These are phyloP conservation scores for Alectoria sarmentosa DNA, from an alignment of 495 filamentous ascomycete genomes.

Conservation along the genomic window DNA sequence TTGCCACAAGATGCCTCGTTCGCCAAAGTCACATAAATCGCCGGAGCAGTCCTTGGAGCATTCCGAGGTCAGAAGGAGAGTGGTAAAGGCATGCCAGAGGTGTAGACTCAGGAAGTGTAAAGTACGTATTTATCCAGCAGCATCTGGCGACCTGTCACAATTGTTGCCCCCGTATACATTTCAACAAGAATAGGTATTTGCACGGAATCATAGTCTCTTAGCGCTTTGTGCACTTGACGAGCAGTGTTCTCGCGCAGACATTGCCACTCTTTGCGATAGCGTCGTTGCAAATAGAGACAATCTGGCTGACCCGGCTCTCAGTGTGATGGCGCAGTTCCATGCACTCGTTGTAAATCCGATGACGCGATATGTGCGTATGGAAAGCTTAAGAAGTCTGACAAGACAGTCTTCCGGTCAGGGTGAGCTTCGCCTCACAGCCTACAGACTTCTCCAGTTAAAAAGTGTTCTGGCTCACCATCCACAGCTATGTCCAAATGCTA, in stretches of 20 bases:
- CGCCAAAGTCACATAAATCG: conserved; percentile 1
- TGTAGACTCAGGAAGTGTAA: conserved; percentile 57
- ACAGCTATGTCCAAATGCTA: conserved; percentile 61
- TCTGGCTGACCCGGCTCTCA: conserved; percentile 23
- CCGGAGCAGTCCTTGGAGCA: conserved; percentile 21
- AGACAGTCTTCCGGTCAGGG: conserved; percentile 56
- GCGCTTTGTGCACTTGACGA: background rate
- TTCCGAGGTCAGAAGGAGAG: conserved; percentile 44
- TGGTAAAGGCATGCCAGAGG: conserved; percentile 51
- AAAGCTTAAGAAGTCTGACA: conserved; percentile 51
- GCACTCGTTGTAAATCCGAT: conserved; percentile 49
- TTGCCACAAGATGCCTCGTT: conserved; percentile 5
- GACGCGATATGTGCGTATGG: conserved; percentile 56
- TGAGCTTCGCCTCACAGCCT: conserved; percentile 29
- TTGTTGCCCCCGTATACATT: background rate
- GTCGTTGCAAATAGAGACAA: conserved; percentile 8
- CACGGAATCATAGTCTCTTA: too few species aligned
- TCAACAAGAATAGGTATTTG: too few species aligned
- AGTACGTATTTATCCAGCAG: conserved; percentile 33
- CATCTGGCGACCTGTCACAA: conserved; percentile 1
- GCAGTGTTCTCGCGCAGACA: background rate
- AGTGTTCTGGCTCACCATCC: background rate
- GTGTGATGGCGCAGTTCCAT: conserved; percentile 54
- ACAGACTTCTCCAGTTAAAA: background rate
- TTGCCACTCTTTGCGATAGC: background rate